These are phyloP conservation scores for Allium sativum DNA, from an alignment of 106 monocot genomes.

Conservation along the genomic window DNA sequence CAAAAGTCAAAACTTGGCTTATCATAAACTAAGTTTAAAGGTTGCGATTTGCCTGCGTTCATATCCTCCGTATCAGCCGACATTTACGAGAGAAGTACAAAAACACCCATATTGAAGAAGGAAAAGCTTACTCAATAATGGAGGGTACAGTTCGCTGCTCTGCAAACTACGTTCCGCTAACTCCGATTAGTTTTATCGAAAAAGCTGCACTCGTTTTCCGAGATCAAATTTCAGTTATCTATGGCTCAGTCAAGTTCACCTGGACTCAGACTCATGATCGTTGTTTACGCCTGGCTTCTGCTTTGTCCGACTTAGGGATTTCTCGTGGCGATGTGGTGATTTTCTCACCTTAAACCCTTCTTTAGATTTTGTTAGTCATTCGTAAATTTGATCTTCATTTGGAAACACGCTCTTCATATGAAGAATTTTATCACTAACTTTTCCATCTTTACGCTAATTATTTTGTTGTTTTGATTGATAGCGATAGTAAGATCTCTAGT, in stretches of 20 bases:
- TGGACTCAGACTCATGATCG: conserved; percentile 44
- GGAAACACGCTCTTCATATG: too few relatives aligned
- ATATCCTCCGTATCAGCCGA: too few relatives aligned
- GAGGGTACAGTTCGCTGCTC: conserved; percentile 19
- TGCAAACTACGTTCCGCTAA: conserved; percentile 35
- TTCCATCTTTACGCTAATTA: too few relatives aligned
- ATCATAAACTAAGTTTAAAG: too few relatives aligned
- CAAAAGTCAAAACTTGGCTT: too few relatives aligned
- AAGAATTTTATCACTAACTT: too few relatives aligned
- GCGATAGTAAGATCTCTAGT: too few relatives aligned
- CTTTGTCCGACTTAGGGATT: conserved; percentile 21
- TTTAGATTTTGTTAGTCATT: too few relatives aligned
- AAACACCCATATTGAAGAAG: neutral
- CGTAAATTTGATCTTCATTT: too few relatives aligned
- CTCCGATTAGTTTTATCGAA: conserved; percentile 44
- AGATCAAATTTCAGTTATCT: conserved; percentile 34
- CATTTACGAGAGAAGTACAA: too few relatives aligned
- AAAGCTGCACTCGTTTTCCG: conserved; percentile 41
- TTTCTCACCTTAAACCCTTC: neutral
- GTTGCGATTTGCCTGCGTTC: too few relatives aligned
- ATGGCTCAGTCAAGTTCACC: conserved; percentile 22
- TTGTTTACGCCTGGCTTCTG: conserved; percentile 49
- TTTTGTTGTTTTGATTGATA: too few relatives aligned
- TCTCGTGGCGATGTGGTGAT: conserved; percentile 43
- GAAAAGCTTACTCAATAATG: conserved; percentile 1